Conservation (phyloP, 768 basidiomycete genomes). For the Mycena maculata region DNA sequence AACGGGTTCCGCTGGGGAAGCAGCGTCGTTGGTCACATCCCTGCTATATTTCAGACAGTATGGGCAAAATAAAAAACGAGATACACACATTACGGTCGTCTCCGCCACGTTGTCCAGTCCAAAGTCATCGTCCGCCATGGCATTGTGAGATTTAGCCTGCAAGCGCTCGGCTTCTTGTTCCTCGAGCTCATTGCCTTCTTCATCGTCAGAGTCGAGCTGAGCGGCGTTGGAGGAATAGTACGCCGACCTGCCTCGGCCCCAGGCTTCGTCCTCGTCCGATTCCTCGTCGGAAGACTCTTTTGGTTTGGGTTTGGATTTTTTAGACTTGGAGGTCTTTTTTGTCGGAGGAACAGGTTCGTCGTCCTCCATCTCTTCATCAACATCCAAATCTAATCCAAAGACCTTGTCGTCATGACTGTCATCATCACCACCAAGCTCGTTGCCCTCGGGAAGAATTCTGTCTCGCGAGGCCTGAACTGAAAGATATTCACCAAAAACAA, state of each 20-base stretch:
- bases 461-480: slow-evolving; percentile 82
- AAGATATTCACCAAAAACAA: slow-evolving; percentile 21
- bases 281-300: slow-evolving; percentile 42
- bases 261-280: slow-evolving; percentile 72
- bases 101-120: slow-evolving; percentile 76
- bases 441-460: slow-evolving; percentile 80
- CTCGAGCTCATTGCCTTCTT: slow-evolving; percentile 89
- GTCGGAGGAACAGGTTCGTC: slow-evolving; percentile 32
- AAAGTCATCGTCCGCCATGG: slow-evolving; percentile 83
- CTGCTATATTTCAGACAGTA: slow-evolving; percentile 38
- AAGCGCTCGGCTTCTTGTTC: slow-evolving; percentile 87
- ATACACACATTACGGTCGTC: slow-evolving; percentile 17
- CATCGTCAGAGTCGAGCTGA: slow-evolving; percentile 85
- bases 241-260: slow-evolving; percentile 83
- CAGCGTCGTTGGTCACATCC: slow-evolving; percentile 50
- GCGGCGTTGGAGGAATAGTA: slow-evolving; percentile 94
- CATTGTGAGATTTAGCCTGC: slow-evolving; percentile 79
- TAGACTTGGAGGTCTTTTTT: slow-evolving; percentile 32
- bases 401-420: slow-evolving; percentile 53
- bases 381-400: slow-evolving; percentile 44
- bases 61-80: not conserved
- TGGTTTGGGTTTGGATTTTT: slow-evolving; percentile 38
- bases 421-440: slow-evolving; percentile 52
- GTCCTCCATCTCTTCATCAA: slow-evolving; percentile 42
- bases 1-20: slow-evolving; percentile 48